Conservation (phyloP, 75 land plant genomes). For the Pinus albicaulis region DNA sequence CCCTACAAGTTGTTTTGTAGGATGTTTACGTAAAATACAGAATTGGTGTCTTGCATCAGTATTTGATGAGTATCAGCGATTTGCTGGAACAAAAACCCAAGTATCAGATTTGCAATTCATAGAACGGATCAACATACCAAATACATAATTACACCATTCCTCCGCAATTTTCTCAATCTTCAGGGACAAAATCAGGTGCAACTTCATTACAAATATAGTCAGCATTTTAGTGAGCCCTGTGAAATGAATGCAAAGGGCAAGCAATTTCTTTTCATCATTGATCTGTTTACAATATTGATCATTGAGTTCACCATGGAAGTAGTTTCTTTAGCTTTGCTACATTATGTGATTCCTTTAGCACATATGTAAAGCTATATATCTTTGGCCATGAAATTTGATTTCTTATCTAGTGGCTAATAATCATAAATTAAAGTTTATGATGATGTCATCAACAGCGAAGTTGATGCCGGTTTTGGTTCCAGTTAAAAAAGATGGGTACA, state of each 20-base stretch:
- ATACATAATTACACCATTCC: slow-evolving; percentile 13
- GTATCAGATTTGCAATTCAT: slow-evolving; percentile 55
- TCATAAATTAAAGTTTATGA: not conserved
- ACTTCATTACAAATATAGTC: not conserved
- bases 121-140: slow-evolving; percentile 47
- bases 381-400: no score
- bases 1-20: slow-evolving; percentile 64
- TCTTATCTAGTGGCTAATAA: slow-evolving; percentile 2
- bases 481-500: not conserved
- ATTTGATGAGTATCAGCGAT: slow-evolving; percentile 60
- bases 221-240: not conserved
- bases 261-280: not conserved
- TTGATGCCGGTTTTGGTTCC: slow-evolving; percentile 6
- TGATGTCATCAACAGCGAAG: not conserved
- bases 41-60: slow-evolving; percentile 59
- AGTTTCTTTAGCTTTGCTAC: not conserved
- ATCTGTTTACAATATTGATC: not conserved
- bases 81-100: slow-evolving; percentile 48
- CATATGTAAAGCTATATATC: no score
- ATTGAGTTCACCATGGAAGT: not conserved
- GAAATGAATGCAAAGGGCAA: not conserved
- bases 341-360: not conserved
- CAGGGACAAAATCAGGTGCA: not conserved
- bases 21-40: slow-evolving; percentile 64
- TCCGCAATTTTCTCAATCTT: not conserved